Evolutionary conservation across 2,329 filamentous ascomycete species (phyloP).

Genomic region (Podosphaera aphanis): DNA sequence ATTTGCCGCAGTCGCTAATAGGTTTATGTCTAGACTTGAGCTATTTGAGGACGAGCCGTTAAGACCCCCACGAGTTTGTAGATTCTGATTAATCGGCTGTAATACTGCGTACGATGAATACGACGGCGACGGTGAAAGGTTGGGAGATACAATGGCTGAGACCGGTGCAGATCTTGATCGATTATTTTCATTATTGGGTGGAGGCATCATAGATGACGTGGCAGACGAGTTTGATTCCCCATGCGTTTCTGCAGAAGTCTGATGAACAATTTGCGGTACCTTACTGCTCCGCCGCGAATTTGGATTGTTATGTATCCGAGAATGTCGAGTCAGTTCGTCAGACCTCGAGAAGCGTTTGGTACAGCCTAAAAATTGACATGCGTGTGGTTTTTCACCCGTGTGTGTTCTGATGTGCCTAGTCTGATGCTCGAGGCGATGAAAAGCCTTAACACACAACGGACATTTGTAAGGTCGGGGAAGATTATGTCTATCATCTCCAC

Average conservation of each 20-base stretch:
- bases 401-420: conserved; percentile 74
- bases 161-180: conserved; percentile 68
- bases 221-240: conserved; percentile 20
- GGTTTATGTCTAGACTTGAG: conserved; percentile 26
- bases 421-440: conserved; percentile 48
- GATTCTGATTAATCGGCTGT: conserved; percentile 24
- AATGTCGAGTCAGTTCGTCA: conserved; percentile 89
- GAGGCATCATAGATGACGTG: conserved; percentile 48
- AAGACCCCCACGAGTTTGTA: conserved; percentile 22
- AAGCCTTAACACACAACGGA: conserved; percentile 92
- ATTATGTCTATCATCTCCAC: conserved; percentile 27
- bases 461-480: conserved; percentile 95
- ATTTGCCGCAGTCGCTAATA: conserved; percentile 35
- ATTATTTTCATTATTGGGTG: conserved; percentile 43
- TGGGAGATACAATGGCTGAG: conserved; percentile 74
- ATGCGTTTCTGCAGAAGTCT: conserved; percentile 21
- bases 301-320: conserved; percentile 95
- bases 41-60: conserved; percentile 20
- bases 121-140: conserved; percentile 83
- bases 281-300: conserved; percentile 91
- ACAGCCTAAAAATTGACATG: conserved; percentile 85
- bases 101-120: conserved; percentile 55
- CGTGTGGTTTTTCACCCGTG: conserved; percentile 94
- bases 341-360: conserved; percentile 93
- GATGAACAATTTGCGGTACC: conserved; percentile 24